A percentile compares a stretch with the other conserved stretches of the same genome.
These are phyloP conservation scores for Xylariales sp. DNA, from an alignment of 2,329 filamentous ascomycete genomes.

Conservation along the genomic window DNA sequence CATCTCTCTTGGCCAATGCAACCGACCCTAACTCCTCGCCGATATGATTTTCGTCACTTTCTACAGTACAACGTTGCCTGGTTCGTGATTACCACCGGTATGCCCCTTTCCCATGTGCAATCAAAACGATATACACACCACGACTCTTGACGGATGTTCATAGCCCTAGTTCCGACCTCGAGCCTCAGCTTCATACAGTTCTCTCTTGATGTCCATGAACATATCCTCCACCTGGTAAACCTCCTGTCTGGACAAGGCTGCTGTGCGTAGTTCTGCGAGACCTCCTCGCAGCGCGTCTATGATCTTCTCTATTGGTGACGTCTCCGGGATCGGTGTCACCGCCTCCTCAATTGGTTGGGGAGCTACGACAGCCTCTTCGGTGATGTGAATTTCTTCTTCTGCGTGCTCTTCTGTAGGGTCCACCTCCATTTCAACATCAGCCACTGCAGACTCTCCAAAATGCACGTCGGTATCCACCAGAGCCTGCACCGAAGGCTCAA, in stretches of 20 bases:
- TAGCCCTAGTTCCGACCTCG: slow-evolving; percentile 36
- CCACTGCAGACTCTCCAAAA: slow-evolving; percentile 21
- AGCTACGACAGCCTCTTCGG: not conserved
- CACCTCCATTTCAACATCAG: slow-evolving; percentile 15
- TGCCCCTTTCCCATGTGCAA: not conserved
- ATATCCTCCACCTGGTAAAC: slow-evolving; percentile 71
- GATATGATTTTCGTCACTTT: slow-evolving; percentile 3
- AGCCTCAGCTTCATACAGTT: slow-evolving; percentile 66
- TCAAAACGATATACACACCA: not conserved
- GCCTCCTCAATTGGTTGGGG: slow-evolving; percentile 12
- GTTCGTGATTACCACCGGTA: not conserved
- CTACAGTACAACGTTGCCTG: not conserved
- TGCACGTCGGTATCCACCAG: not conserved
- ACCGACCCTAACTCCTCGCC: slow-evolving; percentile 5
- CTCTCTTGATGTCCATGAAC: slow-evolving; percentile 72
- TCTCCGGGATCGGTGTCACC: slow-evolving; percentile 18
- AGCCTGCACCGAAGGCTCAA: not conserved
- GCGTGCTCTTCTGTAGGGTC: slow-evolving; percentile 11
- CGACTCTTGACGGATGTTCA: too few relatives aligned
- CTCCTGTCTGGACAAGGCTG: slow-evolving; percentile 58
- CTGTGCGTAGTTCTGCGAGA: slow-evolving; percentile 53
- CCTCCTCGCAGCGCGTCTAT: slow-evolving; percentile 49
- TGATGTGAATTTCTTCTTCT: slow-evolving; percentile 9
- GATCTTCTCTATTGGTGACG: slow-evolving; percentile 41
- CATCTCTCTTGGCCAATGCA: too few relatives aligned